Base-by-base conservation (phyloP, 2,329 filamentous ascomycete genomes). In the Aureobasidium zeae region DNA sequence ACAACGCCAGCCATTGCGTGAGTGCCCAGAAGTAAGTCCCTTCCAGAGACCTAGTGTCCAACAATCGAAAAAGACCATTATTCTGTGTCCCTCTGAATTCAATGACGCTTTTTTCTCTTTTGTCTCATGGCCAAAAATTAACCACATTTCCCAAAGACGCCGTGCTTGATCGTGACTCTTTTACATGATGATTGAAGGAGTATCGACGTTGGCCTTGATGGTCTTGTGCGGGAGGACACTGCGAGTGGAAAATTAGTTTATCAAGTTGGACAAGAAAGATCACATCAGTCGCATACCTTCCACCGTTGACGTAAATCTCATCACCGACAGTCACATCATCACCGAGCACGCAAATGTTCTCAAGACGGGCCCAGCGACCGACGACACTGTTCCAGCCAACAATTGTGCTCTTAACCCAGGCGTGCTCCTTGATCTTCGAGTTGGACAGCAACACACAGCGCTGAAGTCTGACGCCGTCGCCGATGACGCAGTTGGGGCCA, bases 401-500 rank as follows among this genome's bases (percentile, higher is more conserved):
- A 63, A 98, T 96, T 57, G 89, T 91, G 63, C 85, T 93, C 79
- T 96, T 96, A 65, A 98, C 78, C 89, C 89, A 96, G 35, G 91
- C 91, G 64, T 98, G 89, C 63, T 98, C 91, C 76, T 95, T 95
- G 67, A 95, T 82, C 72, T 93, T 94, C 68, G 83, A 86, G 58
- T 86, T 84, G 50, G 82, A 77, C 52, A 98, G 75, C 45, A 98
- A 69, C 17, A 96, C 91, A 59, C 85, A 94, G 56, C 91, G 81
- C 69, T 96, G 89, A 53, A 98, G 76, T 55, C 89, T 80, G 30
- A 95, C 91, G 61, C 89, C 91, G 53, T 98, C 89, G 44, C 89
- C 89, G 47, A 98, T 75, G 34, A 94, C 80, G 32, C 94, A 89
- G 56, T 87, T 82, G 45, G 89, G 88, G 29, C 91, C 89, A 61